Percentiles rank a stretch among this genome's conserved stretches.
Evolutionary conservation across 108 stramenopile genomes (phyloP).

Genomic region (Thalassiosira profunda): DNA sequence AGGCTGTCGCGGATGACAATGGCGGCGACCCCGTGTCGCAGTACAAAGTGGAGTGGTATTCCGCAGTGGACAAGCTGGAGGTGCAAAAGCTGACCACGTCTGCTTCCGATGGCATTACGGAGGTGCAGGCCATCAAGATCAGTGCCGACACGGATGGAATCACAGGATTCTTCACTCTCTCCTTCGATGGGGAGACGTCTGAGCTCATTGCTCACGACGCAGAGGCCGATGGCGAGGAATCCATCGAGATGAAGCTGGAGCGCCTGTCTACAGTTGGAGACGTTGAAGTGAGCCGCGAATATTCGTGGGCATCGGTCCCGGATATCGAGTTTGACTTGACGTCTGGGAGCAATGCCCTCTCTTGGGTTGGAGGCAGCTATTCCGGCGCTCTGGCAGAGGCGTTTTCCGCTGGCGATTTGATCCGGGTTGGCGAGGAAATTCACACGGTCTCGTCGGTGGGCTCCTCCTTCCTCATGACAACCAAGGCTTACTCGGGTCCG

Average conservation of each 20-base stretch:
- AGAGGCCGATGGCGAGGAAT: constrained; percentile 71
- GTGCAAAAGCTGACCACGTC: constrained; percentile 84
- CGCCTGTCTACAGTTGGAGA: constrained; percentile 67
- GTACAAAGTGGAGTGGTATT: constrained; percentile 70
- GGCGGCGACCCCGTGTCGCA: constrained; percentile 40
- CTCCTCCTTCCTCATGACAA: constrained; percentile 26
- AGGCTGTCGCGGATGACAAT: constrained; percentile 27
- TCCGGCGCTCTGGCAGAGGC: constrained; percentile 11
- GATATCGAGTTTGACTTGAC: constrained; percentile 47
- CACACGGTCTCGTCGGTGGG: constrained; percentile 26
- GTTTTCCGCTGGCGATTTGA: constrained; percentile 35
- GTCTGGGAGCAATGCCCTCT: constrained; percentile 33
- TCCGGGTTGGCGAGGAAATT: constrained; percentile 49
- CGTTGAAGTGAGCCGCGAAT: constrained; percentile 71
- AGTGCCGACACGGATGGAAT: constrained; percentile 66
- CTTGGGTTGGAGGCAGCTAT: constrained; percentile 16
- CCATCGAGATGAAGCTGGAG: constrained; percentile 65
- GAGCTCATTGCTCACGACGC: constrained; percentile 77
- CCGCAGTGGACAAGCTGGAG: constrained; percentile 47
- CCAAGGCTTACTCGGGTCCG: constrained; percentile 27
- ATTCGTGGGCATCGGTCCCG: constrained; percentile 60
- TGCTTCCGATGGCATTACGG: constrained; percentile 58
- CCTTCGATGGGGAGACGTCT: constrained; percentile 70
- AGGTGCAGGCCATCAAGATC: constrained; percentile 64
- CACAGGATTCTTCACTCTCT: constrained; percentile 76